A percentile compares a stretch with the other conserved stretches of the same genome.
Conservation (phyloP, 2,329 filamentous ascomycete species). For the Rhytidhysteron rufulum region DNA sequence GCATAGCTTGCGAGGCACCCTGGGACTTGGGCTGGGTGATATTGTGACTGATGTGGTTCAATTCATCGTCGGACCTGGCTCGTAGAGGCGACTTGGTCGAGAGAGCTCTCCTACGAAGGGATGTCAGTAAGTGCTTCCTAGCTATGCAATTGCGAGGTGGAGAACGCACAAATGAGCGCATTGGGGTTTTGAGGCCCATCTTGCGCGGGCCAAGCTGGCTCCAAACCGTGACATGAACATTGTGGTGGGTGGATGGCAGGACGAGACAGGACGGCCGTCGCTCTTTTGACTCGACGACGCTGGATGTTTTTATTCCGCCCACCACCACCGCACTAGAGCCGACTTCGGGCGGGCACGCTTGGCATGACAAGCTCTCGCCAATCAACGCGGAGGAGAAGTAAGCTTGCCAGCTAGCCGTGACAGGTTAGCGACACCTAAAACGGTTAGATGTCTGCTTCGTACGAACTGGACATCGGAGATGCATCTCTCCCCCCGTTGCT, state of each 20-base stretch:
- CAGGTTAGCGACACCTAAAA: too few species aligned
- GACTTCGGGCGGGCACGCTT: too few species aligned
- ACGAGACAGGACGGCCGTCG: too few species aligned
- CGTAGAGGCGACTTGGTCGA: constrained; percentile 28
- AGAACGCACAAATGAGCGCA: constrained; percentile 28
- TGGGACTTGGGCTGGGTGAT: constrained; percentile 98
- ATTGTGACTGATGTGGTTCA: constrained; percentile 74
- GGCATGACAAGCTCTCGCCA: too few species aligned
- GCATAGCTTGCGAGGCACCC: constrained; percentile 97
- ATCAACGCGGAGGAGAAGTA: too few species aligned
- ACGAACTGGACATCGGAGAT: too few species aligned
- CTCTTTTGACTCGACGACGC: too few species aligned
- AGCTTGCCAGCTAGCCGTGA: too few species aligned
- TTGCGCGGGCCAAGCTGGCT: constrained; percentile 28
- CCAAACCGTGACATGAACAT: constrained; percentile 34
- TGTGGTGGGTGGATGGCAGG: constrained; percentile 7
- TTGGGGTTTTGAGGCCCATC: constrained; percentile 26
- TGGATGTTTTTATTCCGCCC: too few species aligned
- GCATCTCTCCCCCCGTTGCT: too few species aligned
- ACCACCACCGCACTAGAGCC: too few species aligned
- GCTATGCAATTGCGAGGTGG: neutral
- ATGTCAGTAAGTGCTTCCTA: neutral
- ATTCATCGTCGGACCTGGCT: constrained; percentile 30
- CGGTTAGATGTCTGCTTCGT: too few species aligned
- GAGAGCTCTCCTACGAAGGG: constrained; percentile 26